Evolutionary conservation across 1,139 yeast genomes (phyloP), one percentile per base, ranked within the genome.

Genomic region (Hemisphaericaspora subhashii): DNA sequence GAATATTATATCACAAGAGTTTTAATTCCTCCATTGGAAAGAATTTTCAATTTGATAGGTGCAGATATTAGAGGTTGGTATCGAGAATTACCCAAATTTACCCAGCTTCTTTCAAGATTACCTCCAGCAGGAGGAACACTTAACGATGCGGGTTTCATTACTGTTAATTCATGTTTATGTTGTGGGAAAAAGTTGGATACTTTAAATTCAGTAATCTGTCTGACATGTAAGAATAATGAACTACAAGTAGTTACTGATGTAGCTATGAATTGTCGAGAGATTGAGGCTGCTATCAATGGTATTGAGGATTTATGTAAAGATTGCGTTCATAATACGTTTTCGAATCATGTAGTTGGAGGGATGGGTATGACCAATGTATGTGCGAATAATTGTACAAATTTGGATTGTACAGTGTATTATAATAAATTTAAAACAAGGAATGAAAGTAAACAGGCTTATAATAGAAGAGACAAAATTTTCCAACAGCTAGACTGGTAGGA

Each of bases 1-100:
- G 89, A 86, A 31, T 92, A 92, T 57, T 92, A 92, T 58, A 88
- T 92, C 36, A 77, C 77, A 3, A 83, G 86, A 52, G 88, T 87
- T 5, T 62, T 92, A 37, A 79, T 90, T 4, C 98, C 98, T 1
- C 98, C 98, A 0, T 62, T 92, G 39, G 95, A 87, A 47, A 68
- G 98, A 42, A 65, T 92, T 3, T 86, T 92, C 59, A 85, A 83
- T 52, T 64, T 90, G 18, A 65, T 89, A 45, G 98, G 98, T 0
- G 94, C 84, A 1, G 86, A 88, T 60, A 72, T 90, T 5, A 69
- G 70, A 38, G 68, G 68, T 2, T 92, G 98, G 98, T 86, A 82
- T 48, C 62, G 64, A n/a, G 87, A 82, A 30, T 68, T 89, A 63
- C 88, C 95, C 0, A 53, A 50, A 37, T 43, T 37, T 14, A 41